Evolutionary conservation across 257 asterid genomes (phyloP), one percentile per base, ranked within the genome.

Genomic region (Anisodus tanguticus): DNA sequence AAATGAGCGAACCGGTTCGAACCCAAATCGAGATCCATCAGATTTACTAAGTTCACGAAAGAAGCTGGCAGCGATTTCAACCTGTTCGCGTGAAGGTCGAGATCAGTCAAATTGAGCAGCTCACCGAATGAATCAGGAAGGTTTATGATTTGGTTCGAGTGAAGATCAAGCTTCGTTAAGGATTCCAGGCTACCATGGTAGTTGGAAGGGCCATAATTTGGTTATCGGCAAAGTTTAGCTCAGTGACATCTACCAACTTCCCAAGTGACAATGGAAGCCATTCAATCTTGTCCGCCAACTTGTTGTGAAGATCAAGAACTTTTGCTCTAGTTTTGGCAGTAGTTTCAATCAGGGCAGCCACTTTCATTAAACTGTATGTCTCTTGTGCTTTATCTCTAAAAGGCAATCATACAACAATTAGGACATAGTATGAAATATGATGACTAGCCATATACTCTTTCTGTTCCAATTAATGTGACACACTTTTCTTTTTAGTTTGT

Each of bases 261-360:
- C 98, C 98, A 66, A 95, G 89, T 31, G 98, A 90, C 13, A 90
- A 64, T 11, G 98, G 98, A 84, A 95, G 93, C 98, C 98, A 95
- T 85, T 95, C 98, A 54, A 94, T 80, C 86, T 92, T 93, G 84
- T 91, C 94, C 94, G 88, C 87, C 85, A 95, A 88, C 84, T 85
- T 94, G 64, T 93, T 94, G 83, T 77, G 89, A 76, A 95, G 94
- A 91, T 95, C 90, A 81, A 95, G 86, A 85, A 90, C 58, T 37
- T 68, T 85, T 41, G 88, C 92, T 82, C 89, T 90, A 3, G 83
- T 87, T 90, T 89, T 90, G 9, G 90, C 93, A 43, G 84, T 83
- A 26, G 83, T 86, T 85, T 95, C 98, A 35, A 95, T 89, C 55
- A 88, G 31, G 16, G 93, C 93, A 71, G 94, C 97, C 87, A 93